Evolutionary conservation across 1,139 yeast genomes (phyloP).

Genomic region (Saccharomycopsis hybrid): DNA sequence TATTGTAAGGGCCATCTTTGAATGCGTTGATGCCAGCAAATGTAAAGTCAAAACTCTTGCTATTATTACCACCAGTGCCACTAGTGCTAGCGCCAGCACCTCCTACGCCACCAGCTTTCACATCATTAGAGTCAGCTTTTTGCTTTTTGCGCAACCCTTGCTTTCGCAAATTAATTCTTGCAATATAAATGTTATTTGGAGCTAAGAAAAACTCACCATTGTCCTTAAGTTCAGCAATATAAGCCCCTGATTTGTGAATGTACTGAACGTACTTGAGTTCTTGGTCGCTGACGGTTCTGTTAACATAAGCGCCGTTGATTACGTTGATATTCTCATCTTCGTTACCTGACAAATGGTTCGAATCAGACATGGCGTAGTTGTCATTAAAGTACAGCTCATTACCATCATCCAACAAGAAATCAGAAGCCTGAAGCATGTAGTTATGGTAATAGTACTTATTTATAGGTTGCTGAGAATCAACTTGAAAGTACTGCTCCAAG

Average conservation of each 20-base stretch:
- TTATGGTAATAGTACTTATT: conserved; percentile 55
- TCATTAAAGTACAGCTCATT: conserved; percentile 6
- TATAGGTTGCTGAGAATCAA: conserved; percentile 32
- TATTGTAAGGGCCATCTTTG: neutral
- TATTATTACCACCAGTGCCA: neutral
- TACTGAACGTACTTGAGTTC: conserved; percentile 79
- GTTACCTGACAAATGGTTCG: neutral
- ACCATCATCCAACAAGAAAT: conserved; percentile 68
- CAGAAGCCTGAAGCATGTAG: conserved; percentile 59
- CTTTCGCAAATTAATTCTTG: conserved; percentile 43
- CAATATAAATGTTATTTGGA: conserved; percentile 70
- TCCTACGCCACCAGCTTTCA: neutral
- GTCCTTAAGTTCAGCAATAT: conserved; percentile 79
- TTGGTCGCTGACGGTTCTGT: conserved; percentile 53
- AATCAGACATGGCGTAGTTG: neutral
- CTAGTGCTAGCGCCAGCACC: neutral
- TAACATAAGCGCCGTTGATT: conserved; percentile 25
- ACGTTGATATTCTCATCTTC: neutral
- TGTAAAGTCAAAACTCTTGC: neutral
- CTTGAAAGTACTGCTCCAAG: conserved; percentile 39
- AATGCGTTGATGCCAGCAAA: neutral
- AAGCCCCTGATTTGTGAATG: conserved; percentile 82
- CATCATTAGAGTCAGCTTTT: conserved; percentile 18
- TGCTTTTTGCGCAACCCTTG: conserved; percentile 20
- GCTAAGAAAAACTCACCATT: conserved; percentile 78